Percentiles rank a stretch among this genome's conserved stretches.
phyloP scores from a whole-genome alignment of 176 grass and related monocot genomes.

The Rhynchospora breviuscula region DNA sequence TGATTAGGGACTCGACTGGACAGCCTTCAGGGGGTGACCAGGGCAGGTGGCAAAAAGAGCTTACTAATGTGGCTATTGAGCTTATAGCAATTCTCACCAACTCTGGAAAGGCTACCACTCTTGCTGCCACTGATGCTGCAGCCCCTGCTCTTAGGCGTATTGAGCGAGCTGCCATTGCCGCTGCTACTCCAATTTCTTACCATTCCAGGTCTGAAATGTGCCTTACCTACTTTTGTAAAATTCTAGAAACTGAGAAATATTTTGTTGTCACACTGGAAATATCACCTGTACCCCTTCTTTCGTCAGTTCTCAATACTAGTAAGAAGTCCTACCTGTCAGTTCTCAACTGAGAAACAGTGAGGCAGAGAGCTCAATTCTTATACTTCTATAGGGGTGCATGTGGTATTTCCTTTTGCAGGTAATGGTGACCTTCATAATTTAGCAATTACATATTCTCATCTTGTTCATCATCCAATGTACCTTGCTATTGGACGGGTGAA shows the following conservation, averaged over 20 bases:
- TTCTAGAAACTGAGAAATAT: background rate
- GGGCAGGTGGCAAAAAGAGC: slow-evolving; percentile 89
- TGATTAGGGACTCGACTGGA: slow-evolving; percentile 73
- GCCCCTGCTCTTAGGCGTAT: slow-evolving; percentile 89
- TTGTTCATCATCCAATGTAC: background rate
- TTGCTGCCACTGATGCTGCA: slow-evolving; percentile 90
- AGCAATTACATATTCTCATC: background rate
- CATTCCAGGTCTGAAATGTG: slow-evolving; percentile 71
- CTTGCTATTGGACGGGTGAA: background rate
- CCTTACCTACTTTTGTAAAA: background rate
- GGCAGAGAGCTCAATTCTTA: background rate
- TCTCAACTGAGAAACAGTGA: too few species aligned
- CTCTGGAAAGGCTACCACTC: slow-evolving; percentile 92
- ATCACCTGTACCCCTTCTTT: background rate
- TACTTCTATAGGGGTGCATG: background rate
- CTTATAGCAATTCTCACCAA: slow-evolving; percentile 89
- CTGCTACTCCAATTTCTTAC: slow-evolving; percentile 92
- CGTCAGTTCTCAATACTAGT: background rate
- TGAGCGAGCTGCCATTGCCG: slow-evolving; percentile 91
- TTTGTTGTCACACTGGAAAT: background rate
- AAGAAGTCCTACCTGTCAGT: background rate
- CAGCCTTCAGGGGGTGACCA: slow-evolving; percentile 72
- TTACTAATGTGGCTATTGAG: slow-evolving; percentile 90
- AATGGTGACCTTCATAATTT: background rate
- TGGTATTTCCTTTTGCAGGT: slow-evolving; percentile 1